Base-by-base conservation (phyloP, 1,139 yeast genomes). In the Pichia norvegensis region DNA sequence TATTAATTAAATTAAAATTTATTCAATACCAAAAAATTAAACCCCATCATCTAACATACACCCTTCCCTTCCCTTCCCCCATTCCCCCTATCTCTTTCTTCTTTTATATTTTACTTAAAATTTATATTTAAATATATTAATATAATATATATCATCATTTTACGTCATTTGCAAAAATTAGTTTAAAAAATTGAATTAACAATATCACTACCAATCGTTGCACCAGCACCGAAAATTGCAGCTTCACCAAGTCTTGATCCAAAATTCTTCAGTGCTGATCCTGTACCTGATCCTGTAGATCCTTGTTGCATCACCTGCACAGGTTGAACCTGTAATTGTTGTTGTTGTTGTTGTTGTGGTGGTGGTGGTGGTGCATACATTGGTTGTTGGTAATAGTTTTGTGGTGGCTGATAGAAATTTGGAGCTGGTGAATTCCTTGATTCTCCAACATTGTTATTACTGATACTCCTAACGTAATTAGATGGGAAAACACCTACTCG, bases 171-270 rank as follows among this genome's bases (percentile, higher is more conserved):
- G 13, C n/a, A 29, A 33, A 39, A n/a, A 31, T 9, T 39, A n/a
- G 23, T 31, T 62, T 73, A 87, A 56, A 88, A 85, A 50, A 90
- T 88, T 40, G 88, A 78, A 67, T 90, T 83, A 52, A 92, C 87
- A 46, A 92, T 55, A 60, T 90, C 92, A 43, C 92, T 75, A 58
- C 98, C 97, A 46, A 90, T 72, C 1, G 97, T 84, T 37, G 97
- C 96, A 71, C 98, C 98, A 20, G 97, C 97, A 66, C 97, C 97
- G 56, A 87, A 90, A 49, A 90, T 79, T 27, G 95, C 95, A 7
- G 97, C 97, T 57, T 87, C 82, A 45, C 97, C 97, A 46, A 90
- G 69, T 65, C 85, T 83, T 48, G 85, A 73, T 19, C 97, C 97
- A 57, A 86, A 78, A 62, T 76, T 82, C 63, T 76, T 79, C 46